Conservation (phyloP, 1,284 basidiomycete species). For the Moesziomyces parantarcticus region DNA sequence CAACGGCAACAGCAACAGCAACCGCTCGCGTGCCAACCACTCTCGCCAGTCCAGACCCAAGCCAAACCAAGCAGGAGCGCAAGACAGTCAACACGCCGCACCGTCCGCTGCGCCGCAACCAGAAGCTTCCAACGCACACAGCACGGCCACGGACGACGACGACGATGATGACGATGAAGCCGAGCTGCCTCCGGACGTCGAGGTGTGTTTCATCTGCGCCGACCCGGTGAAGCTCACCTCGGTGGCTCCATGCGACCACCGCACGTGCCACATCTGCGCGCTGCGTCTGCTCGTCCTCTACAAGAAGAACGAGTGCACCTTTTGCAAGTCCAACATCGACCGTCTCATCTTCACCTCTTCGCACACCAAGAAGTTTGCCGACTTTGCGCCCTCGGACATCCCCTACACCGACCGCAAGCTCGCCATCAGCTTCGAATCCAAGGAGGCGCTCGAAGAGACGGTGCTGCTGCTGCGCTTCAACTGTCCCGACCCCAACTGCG, state of each 20-base stretch:
- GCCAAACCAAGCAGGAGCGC: not conserved
- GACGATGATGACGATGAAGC: slow-evolving; percentile 68
- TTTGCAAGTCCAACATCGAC: slow-evolving; percentile 91
- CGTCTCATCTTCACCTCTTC: slow-evolving; percentile 84
- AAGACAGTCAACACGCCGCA: not conserved
- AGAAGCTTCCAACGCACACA: not conserved
- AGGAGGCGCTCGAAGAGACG: slow-evolving; percentile 94
- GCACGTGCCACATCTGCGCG: slow-evolving; percentile 91
- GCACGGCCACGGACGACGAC: not conserved
- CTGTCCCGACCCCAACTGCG: slow-evolving; percentile 73
- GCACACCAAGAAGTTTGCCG: slow-evolving; percentile 65
- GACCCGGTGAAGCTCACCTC: slow-evolving; percentile 92
- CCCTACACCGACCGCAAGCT: slow-evolving; percentile 70
- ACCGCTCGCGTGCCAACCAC: slow-evolving; percentile 12
- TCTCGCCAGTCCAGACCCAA: slow-evolving; percentile 4
- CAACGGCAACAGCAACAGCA: slow-evolving; percentile 1
- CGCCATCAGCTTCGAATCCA: slow-evolving; percentile 85
- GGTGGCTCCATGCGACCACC: slow-evolving; percentile 88
- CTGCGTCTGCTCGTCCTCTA: slow-evolving; percentile 90
- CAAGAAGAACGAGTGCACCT: slow-evolving; percentile 86
- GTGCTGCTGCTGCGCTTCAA: slow-evolving; percentile 82
- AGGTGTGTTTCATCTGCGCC: slow-evolving; percentile 92
- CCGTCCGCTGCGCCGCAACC: not conserved
- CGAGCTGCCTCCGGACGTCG: slow-evolving; percentile 60
- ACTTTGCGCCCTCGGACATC: slow-evolving; percentile 53